These are phyloP conservation scores for Nitzschia sp. DNA, from an alignment of 108 stramenopile species.

Conservation along the genomic window DNA sequence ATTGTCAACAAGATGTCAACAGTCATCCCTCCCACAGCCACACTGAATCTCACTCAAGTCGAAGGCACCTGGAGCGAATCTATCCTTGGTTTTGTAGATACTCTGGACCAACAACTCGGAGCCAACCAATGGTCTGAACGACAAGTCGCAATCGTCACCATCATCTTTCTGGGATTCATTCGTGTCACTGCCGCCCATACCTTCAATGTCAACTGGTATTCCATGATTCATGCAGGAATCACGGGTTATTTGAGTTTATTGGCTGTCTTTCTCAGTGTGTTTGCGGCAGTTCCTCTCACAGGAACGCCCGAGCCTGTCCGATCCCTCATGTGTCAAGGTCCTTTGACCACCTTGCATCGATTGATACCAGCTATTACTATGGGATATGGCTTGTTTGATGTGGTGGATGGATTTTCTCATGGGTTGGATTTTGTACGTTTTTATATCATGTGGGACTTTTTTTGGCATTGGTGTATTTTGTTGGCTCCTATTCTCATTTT, in stretches of 20 bases:
- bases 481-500: not conserved
- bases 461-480: not conserved
- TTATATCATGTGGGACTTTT: not conserved
- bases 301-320: slow-evolving; percentile 52
- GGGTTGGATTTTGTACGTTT: slow-evolving; percentile 53
- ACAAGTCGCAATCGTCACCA: slow-evolving; percentile 22
- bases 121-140: slow-evolving; percentile 33
- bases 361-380: slow-evolving; percentile 64
- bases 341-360: slow-evolving; percentile 60
- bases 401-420: slow-evolving; percentile 45
- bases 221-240: slow-evolving; percentile 44
- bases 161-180: slow-evolving; percentile 16
- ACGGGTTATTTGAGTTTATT: slow-evolving; percentile 36
- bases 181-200: slow-evolving; percentile 6
- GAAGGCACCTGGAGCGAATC: slow-evolving; percentile 5
- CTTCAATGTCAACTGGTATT: slow-evolving; percentile 53
- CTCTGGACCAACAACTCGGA: slow-evolving; percentile 24
- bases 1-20: not conserved
- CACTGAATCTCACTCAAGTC: slow-evolving; percentile 10
- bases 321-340: slow-evolving; percentile 41
- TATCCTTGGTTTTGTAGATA: slow-evolving; percentile 16
- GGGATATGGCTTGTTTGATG: slow-evolving; percentile 60
- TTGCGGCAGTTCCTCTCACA: slow-evolving; percentile 40
- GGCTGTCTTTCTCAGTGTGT: slow-evolving; percentile 41
- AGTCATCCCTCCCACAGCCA: slow-evolving; percentile 9